Percentiles rank a stretch among this genome's conserved stretches.
phyloP scores from a whole-genome alignment of 345 rosid genomes.

The Lepidium sativum region DNA sequence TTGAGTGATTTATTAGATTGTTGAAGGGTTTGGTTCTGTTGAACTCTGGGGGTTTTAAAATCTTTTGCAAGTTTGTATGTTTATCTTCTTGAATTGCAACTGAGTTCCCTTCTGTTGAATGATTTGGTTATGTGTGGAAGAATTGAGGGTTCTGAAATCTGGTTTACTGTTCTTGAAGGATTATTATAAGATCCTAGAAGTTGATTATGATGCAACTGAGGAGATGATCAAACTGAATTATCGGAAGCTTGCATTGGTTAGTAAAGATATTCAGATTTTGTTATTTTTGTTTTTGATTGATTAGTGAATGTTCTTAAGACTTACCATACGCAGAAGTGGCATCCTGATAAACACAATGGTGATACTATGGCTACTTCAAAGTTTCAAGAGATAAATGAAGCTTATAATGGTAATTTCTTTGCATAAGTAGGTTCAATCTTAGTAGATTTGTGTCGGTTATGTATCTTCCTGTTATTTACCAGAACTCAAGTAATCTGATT shows the following conservation, averaged over 20 bases:
- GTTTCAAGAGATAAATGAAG: conserved; percentile 76
- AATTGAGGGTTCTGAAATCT: background rate
- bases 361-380: conserved; percentile 52
- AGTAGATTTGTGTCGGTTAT: background rate
- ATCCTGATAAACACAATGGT: conserved; percentile 71
- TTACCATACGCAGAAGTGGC: conserved; percentile 47
- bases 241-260: conserved; percentile 67
- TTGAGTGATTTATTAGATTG: background rate
- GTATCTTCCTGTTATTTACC: too few relatives aligned
- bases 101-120: background rate
- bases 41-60: background rate
- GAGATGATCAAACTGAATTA: conserved; percentile 55
- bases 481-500: background rate
- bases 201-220: conserved; percentile 76
- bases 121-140: background rate
- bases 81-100: background rate
- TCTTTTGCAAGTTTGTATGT: background rate
- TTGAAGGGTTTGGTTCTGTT: background rate
- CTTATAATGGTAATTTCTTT: conserved; percentile 46
- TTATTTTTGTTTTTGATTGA: background rate
- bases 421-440: background rate
- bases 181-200: conserved; percentile 63
- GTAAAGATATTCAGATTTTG: background rate
- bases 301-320: background rate
- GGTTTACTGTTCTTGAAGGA: conserved; percentile 33